Evolutionary conservation across 306 rosid species (phyloP).

Genomic region (Corylus heterophylla): DNA sequence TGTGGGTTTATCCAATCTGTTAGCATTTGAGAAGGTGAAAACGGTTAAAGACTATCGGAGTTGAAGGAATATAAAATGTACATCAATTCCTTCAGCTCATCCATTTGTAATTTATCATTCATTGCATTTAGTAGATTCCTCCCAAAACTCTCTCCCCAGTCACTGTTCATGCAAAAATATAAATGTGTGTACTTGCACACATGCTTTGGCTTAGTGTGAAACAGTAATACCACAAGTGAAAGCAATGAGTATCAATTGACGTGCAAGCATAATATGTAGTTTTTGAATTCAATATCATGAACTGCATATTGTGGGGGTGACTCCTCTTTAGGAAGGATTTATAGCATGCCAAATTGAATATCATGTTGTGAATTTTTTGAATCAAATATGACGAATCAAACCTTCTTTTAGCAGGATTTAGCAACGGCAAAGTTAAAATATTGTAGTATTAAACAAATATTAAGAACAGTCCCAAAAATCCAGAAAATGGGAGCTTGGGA

Average conservation of each 20-base stretch:
- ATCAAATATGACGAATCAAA: not conserved
- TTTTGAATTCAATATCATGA: not conserved
- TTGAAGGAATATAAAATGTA: not conserved
- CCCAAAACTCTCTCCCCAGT: too few species aligned
- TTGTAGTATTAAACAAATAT: not conserved
- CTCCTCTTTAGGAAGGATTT: not conserved
- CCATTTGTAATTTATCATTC: not conserved
- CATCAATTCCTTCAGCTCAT: not conserved
- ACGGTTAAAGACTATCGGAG: not conserved
- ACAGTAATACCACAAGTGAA: not conserved
- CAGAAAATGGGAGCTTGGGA: not conserved
- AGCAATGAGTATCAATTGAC: not conserved
- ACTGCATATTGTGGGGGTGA: not conserved
- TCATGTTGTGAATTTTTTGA: too few species aligned
- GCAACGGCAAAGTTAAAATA: not conserved
- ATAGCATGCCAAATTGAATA: not conserved
- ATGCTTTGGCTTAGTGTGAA: not conserved
- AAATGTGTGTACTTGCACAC: not conserved
- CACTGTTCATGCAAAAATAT: too few species aligned
- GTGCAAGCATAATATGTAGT: not conserved
- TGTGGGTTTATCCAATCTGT: constrained; percentile 15
- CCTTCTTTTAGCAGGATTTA: not conserved
- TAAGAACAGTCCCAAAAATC: not conserved
- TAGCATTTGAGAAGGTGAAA: not conserved
- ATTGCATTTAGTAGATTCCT: too few species aligned